Evolutionary conservation across 305 asterid species (phyloP).

Genomic region (Rubia occidens): DNA sequence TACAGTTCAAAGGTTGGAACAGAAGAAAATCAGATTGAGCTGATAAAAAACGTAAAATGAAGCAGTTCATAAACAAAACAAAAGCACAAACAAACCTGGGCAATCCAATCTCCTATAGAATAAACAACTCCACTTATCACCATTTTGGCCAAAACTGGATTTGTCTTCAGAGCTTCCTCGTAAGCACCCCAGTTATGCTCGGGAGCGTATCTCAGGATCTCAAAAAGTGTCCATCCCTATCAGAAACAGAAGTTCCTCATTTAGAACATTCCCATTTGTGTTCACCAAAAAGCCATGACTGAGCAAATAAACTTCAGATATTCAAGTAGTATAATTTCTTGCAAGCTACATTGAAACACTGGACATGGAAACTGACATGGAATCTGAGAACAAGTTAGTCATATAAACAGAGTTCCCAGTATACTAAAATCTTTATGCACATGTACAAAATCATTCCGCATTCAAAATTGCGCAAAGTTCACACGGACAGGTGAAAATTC

Average conservation of each 20-base stretch:
- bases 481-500: not conserved
- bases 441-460: not conserved
- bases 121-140: conserved; percentile 87
- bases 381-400: not conserved
- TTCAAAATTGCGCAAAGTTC: not conserved
- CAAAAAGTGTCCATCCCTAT: conserved; percentile 85
- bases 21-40: not conserved
- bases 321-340: not conserved
- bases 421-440: not conserved
- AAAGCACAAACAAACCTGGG: conserved; percentile 50
- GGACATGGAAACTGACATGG: not conserved
- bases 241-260: not conserved
- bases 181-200: conserved; percentile 93
- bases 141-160: conserved; percentile 88
- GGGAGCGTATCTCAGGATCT: conserved; percentile 88
- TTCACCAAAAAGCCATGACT: not conserved
- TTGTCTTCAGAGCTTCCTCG: conserved; percentile 76
- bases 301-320: not conserved
- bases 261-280: not conserved
- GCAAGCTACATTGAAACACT: not conserved
- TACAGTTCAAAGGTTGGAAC: conserved; percentile 1
- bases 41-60: not conserved
- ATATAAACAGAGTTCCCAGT: not conserved
- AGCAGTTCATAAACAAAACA: not conserved
- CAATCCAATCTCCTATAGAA: conserved; percentile 87